Evolutionary conservation across 2,329 filamentous ascomycete genomes (phyloP), one percentile per base, ranked within the genome.

Genomic region (Trichoderma sp.): DNA sequence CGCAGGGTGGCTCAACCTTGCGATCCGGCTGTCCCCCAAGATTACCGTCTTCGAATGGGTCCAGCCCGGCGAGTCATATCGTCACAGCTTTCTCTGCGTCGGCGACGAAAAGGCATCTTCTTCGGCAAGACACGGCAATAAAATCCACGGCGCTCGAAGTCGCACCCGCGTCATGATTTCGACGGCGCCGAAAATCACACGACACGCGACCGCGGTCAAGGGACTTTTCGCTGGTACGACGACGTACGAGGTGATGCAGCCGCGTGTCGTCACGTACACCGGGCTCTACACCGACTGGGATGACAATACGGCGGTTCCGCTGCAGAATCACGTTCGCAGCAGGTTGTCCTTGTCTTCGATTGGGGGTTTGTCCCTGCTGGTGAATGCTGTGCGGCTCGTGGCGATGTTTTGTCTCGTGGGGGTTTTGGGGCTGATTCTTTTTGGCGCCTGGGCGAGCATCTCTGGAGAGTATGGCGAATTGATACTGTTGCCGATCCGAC

Each of bases 91-190:
- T 25, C 59, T 73, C 37, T 74, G 74, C 39, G 54, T 73, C 15
- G 71, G 67, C 4, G 68, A 71, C 34, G 66, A 70, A 5, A 34
- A 68, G 48, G 48, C 60, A 32, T 19, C 10, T 2, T 53, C 57
- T 4, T 56, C 59, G 12, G 56, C n/a, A 15, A 61, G 4, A 13
- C 34, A n/a, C 4, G 29, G 17, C 7, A 15, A 17, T 4, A 15
- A 17, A 1, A 9, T 8, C 1, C 35, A n/a, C 1, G 58, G 32
- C 15, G 22, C n/a, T 25, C 32, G 53, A 3, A 72, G 64, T 45
- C 32, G 60, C 32, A 71, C 74, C 7, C 73, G 77, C n/a, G 72
- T 79, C 37, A 78, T 78, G 68, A 75, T 79, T n/a, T 73, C 73
- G 2, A 71, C 74, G 2, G 68, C 70, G 1, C 77, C 77, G 4